A percentile compares a stretch with the other conserved stretches of the same genome.
Evolutionary conservation across 1,139 yeast species (phyloP).

Genomic region (Suhomyces kunorum): DNA sequence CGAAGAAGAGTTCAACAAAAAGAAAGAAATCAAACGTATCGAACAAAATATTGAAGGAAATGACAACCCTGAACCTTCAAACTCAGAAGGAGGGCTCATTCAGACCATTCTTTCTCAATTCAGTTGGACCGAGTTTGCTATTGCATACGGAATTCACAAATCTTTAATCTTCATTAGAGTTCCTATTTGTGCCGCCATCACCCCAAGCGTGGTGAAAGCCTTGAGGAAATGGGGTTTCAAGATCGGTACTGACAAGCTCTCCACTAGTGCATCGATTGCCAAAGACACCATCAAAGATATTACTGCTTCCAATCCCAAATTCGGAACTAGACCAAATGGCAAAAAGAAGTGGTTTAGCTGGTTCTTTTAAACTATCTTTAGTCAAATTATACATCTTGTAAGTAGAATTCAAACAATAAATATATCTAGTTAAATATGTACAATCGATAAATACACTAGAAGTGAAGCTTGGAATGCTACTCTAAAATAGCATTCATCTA

Average conservation of each 20-base stretch:
- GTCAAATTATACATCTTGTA: constrained; percentile 5
- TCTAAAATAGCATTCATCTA: neutral
- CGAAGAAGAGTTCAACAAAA: constrained; percentile 40
- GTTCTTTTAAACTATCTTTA: constrained; percentile 36
- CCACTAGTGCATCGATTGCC: constrained; percentile 40
- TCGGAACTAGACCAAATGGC: constrained; percentile 54
- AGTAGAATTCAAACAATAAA: constrained; percentile 6
- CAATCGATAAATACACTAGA: constrained; percentile 4
- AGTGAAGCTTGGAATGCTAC: neutral
- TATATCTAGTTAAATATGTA: constrained; percentile 8
- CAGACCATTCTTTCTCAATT: constrained; percentile 42
- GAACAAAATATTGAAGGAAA: constrained; percentile 26
- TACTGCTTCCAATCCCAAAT: constrained; percentile 44
- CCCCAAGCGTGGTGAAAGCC: constrained; percentile 72
- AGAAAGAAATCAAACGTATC: constrained; percentile 36
- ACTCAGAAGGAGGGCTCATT: constrained; percentile 15
- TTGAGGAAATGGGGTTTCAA: constrained; percentile 81
- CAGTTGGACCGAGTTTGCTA: constrained; percentile 68
- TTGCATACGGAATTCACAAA: constrained; percentile 94
- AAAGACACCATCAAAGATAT: constrained; percentile 38
- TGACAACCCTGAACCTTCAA: constrained; percentile 18
- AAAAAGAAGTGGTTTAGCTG: constrained; percentile 63
- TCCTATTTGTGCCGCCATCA: constrained; percentile 89
- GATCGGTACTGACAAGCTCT: constrained; percentile 55
- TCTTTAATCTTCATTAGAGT: constrained; percentile 76